Conservation (phyloP, 176 grass and related monocot genomes). For the Oryza punctata region DNA sequence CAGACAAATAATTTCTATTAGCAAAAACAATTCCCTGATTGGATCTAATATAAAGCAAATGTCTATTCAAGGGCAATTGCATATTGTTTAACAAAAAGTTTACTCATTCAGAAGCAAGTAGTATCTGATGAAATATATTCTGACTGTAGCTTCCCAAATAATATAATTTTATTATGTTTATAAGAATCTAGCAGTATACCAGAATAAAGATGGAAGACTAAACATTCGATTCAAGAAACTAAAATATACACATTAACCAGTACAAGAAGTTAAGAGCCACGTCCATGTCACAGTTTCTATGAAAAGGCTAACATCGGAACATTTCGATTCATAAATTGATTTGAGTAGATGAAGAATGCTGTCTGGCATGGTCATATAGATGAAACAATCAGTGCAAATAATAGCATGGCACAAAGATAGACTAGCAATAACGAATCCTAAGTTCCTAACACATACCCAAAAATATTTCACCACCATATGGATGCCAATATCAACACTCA, state of each 20-base stretch:
- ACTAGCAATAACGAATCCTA: not conserved
- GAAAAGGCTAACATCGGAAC: not conserved
- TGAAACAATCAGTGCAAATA: not conserved
- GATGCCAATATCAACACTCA: not conserved
- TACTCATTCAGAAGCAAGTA: not conserved
- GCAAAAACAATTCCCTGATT: not conserved
- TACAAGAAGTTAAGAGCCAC: no score
- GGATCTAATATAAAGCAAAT: not conserved
- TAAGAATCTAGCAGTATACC: not conserved
- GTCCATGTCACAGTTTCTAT: not conserved
- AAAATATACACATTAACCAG: not conserved
- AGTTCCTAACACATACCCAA: not conserved
- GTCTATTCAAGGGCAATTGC: not conserved
- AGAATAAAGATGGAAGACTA: not conserved
- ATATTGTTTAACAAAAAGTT: not conserved
- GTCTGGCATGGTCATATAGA: not conserved
- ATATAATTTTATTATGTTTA: not conserved
- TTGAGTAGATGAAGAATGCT: not conserved
- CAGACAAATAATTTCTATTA: not conserved
- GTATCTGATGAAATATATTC: no score
- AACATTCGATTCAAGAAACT: not conserved
- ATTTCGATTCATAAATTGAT: not conserved
- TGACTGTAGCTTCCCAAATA: no score
- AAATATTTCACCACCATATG: not conserved
- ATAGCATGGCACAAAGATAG: not conserved